Conservation (phyloP, 179 eudicot species). For the Silene noctiflora region DNA sequence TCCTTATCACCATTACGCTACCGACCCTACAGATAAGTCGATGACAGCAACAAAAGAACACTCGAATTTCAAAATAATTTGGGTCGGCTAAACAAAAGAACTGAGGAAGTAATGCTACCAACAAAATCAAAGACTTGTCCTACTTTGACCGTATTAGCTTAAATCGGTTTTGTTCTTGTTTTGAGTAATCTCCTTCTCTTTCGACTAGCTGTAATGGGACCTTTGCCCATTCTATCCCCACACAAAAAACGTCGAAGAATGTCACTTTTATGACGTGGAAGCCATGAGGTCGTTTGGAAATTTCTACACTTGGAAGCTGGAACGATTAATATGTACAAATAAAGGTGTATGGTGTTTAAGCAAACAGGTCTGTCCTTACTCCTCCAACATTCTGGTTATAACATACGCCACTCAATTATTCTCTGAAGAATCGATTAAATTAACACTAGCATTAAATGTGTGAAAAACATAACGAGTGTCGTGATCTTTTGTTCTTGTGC, state of each 20-base stretch:
- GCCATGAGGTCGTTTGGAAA: slow-evolving; percentile 16
- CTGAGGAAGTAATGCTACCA: background rate
- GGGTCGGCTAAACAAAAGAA: slow-evolving; percentile 1
- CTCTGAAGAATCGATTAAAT: background rate
- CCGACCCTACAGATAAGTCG: background rate
- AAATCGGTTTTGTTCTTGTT: background rate
- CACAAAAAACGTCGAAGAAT: slow-evolving; percentile 11
- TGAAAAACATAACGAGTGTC: slow-evolving; percentile 14
- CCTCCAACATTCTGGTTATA: slow-evolving; percentile 26
- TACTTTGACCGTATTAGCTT: background rate
- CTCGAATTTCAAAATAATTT: background rate
- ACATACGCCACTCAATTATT: slow-evolving; percentile 28
- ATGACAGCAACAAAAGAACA: background rate
- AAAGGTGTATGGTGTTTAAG: slow-evolving; percentile 25
- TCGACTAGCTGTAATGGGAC: slow-evolving; percentile 31
- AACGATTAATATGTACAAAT: slow-evolving; percentile 2
- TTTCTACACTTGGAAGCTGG: slow-evolving; percentile 17
- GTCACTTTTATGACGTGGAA: slow-evolving; percentile 22
- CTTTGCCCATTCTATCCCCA: slow-evolving; percentile 8
- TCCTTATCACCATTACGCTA: background rate
- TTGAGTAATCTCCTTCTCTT: slow-evolving; percentile 9
- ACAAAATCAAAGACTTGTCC: background rate
- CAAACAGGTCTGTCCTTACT: slow-evolving; percentile 23
- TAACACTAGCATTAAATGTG: slow-evolving; percentile 17
- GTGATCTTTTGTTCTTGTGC: background rate